These are phyloP conservation scores for Lipomyces yarrowii DNA, from an alignment of 1,139 yeast genomes.

Conservation along the genomic window DNA sequence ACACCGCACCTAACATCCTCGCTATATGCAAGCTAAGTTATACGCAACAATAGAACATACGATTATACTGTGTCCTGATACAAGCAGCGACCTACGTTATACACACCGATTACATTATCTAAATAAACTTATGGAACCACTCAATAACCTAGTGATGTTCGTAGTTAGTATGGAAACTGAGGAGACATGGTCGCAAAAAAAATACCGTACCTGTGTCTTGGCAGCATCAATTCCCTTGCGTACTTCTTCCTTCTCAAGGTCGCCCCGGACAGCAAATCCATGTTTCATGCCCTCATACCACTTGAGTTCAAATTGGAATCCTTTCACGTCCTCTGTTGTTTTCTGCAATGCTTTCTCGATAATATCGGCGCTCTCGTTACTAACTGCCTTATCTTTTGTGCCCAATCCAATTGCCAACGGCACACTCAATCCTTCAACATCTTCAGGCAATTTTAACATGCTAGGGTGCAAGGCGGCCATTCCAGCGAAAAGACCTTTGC, in stretches of 20 bases:
- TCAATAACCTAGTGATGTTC: not conserved
- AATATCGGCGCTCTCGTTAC: not conserved
- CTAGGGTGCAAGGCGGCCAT: constrained; percentile 29
- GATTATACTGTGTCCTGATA: not conserved
- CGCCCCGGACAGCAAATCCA: constrained; percentile 24
- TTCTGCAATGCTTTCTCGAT: not conserved
- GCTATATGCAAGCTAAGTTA: not conserved
- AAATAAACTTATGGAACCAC: constrained; percentile 50
- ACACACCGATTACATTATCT: not conserved
- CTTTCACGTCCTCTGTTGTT: not conserved
- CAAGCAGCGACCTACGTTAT: not conserved
- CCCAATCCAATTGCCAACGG: constrained; percentile 28
- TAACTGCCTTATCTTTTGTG: constrained; percentile 8
- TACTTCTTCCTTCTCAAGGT: constrained; percentile 9
- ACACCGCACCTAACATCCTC: too few species aligned
- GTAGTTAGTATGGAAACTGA: not conserved
- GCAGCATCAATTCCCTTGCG: constrained; percentile 12
- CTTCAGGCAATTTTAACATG: constrained; percentile 20
- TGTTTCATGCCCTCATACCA: constrained; percentile 26
- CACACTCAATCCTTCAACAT: constrained; percentile 11
- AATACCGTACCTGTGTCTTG: constrained; percentile 6
- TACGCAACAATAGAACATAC: not conserved
- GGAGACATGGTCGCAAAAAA: not conserved
- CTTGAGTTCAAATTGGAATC: constrained; percentile 13
- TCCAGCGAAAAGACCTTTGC: constrained; percentile 14